phyloP scores from a whole-genome alignment of 257 asterid species.

The Haberlea rhodopensis region DNA sequence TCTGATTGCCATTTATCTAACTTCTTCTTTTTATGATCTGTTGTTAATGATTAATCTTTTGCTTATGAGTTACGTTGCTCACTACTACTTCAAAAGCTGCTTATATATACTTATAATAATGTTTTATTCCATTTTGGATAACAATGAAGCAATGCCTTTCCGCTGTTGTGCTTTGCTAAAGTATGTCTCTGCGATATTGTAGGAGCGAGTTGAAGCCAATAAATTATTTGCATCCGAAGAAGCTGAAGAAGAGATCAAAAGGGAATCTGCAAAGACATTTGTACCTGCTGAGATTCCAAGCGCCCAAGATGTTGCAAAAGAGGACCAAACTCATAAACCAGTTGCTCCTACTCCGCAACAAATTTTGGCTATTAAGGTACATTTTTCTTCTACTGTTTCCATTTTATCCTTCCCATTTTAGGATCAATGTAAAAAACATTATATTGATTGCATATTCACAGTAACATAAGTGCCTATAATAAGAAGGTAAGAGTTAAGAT shows the following conservation, averaged over 20 bases:
- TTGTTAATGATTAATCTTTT: too few species aligned
- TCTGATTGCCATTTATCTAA: slow-evolving; percentile 4
- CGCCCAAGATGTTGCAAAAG: slow-evolving; percentile 55
- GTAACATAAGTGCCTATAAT: slow-evolving; percentile 9
- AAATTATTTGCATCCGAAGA: slow-evolving; percentile 77
- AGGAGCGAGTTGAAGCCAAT: slow-evolving; percentile 95
- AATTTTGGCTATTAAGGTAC: slow-evolving; percentile 93
- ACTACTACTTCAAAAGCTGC: background rate
- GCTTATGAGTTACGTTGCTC: background rate
- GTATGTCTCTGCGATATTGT: slow-evolving; percentile 23
- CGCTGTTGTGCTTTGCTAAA: slow-evolving; percentile 10
- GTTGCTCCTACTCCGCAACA: slow-evolving; percentile 93
- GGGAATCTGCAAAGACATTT: slow-evolving; percentile 71
- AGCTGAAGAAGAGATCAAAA: slow-evolving; percentile 89
- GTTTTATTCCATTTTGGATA: slow-evolving; percentile 8
- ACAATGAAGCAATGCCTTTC: slow-evolving; percentile 5
- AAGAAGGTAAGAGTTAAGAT: slow-evolving; percentile 10
- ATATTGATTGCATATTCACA: slow-evolving; percentile 5
- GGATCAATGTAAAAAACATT: slow-evolving; percentile 4
- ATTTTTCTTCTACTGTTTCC: slow-evolving; percentile 14
- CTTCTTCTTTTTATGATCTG: background rate
- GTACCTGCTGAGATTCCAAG: slow-evolving; percentile 71
- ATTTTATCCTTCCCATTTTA: slow-evolving; percentile 15
- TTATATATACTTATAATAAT: background rate
- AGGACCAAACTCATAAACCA: slow-evolving; percentile 66